Evolutionary conservation across 179 eudicot species (phyloP), one percentile per base, ranked within the genome.

Genomic region (Sideroxylon spinosum): DNA sequence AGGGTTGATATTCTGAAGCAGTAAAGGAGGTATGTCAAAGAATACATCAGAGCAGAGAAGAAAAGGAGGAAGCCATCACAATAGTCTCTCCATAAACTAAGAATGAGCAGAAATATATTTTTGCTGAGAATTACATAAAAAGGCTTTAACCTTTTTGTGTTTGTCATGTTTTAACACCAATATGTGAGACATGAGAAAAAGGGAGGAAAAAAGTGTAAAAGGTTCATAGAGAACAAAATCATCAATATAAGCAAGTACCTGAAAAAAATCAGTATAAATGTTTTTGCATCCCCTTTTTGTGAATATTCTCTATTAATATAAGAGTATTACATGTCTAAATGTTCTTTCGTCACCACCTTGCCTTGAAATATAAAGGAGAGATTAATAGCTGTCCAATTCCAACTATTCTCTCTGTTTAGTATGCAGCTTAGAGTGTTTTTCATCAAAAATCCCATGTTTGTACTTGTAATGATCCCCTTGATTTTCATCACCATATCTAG

Each of bases 401-500:
- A 29, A 55, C 75, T 69, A 84, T 48, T 75, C 80, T 59, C 66
- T 84, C 53, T 78, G 62, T 56, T 75, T 78, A 20, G 50, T 65
- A 49, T 37, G 44, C 32, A 26, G 20, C 65, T 69, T 77, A 32
- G 28, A 53, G 57, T 78, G 53, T 67, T 57, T 70, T 14, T 79
- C 79, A 68, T 68, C 74, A 23, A 76, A 72, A 52, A 32, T 17
- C 23, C 22, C 48, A 74, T 80, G 74, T 75, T 71, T 75, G 64
- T 75, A 66, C 80, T 62, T 80, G 64, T 62, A 68, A 75, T 74
- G 53, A 57, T 78, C 68, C 22, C 76, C 76, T 65, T 68, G 73
- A 32, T 46, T 82, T 74, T 76, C 80, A 73, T 77, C 75, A 74
- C 62, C 16, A 53, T 80, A 55, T 68, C 80, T 75, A 25, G 68